Base-by-base conservation (phyloP, 2,329 filamentous ascomycete species). In the Fonsecaea pugnacius region DNA sequence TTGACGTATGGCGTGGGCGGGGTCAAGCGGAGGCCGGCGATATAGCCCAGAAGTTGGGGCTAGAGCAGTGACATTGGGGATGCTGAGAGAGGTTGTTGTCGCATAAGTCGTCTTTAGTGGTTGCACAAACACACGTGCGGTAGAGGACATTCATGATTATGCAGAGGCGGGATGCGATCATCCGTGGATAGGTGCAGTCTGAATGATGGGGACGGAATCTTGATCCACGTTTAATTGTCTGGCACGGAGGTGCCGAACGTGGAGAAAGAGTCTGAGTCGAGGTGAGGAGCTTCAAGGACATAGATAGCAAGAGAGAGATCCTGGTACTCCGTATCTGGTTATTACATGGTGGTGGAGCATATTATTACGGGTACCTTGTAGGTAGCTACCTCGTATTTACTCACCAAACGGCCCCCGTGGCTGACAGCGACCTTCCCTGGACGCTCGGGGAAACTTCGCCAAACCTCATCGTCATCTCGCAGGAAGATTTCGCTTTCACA, bases 391-490 rank as follows among this genome's bases (percentile, higher is more conserved):
- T 30, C 27, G 27, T 30, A 30, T 30, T 30, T 30, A 24, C 18
- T 12, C 18, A 48, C 21, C 43, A 48, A 27, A 48, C 38, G 1
- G 14, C 14, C 14, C 38, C 14, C 14, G 38, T 40, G 38, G 38
- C 38, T 40, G 14, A 6, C 16, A n/a, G 16, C 38, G 38, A 36
- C 38, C 38, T 46, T 46, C 40, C 40, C 40, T 21, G 9, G 43
- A 18, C 40, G 32, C 14, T 38, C 57, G n/a, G 32, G 43, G 36
- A 40, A 40, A 59, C 46, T 43, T 48, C 5, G 32, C 24, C 7
- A 21, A 32, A 3, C 56, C 56, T 51, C 57, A 46, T 59, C 57
- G 57, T 59, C 57, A 59, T 59, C 57, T 30, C 52, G 57, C 57
- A 59, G 57, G 57, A 59, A 52, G 43, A 48, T 48, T 48, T 48